phyloP scores from a whole-genome alignment of 2,329 filamentous ascomycete genomes.

The Trematosphaeria pertusa region DNA sequence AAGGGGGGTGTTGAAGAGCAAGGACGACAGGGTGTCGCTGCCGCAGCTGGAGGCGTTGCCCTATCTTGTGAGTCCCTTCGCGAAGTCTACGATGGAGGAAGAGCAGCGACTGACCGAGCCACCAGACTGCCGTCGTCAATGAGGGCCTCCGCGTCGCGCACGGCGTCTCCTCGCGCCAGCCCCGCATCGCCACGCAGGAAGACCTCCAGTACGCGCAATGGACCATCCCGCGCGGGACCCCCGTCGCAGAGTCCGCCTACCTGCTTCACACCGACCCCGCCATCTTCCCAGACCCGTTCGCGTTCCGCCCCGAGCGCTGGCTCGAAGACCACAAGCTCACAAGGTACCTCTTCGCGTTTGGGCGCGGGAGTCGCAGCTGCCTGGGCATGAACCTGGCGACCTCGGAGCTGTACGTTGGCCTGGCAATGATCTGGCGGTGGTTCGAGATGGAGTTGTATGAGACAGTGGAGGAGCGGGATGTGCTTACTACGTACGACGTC shows the following conservation, averaged over 20 bases:
- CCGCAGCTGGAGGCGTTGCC: conserved; percentile 10
- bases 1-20: not conserved
- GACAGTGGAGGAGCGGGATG: conserved; percentile 19
- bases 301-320: conserved; percentile 40
- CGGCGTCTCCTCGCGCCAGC: conserved; percentile 33
- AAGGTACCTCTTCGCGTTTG: conserved; percentile 16
- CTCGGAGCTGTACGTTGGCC: conserved; percentile 14
- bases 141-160: conserved; percentile 27
- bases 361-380: conserved; percentile 15
- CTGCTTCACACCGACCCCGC: conserved; percentile 31
- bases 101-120: too few species aligned
- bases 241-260: conserved; percentile 36
- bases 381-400: conserved; percentile 23
- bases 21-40: not conserved
- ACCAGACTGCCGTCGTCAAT: conserved; percentile 8
- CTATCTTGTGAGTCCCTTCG: conserved; percentile 11
- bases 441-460: conserved; percentile 13
- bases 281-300: conserved; percentile 25
- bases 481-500: conserved; percentile 18
- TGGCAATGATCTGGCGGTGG: conserved; percentile 15
- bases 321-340: conserved; percentile 18
- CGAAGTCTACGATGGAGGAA: too few species aligned
- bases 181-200: conserved; percentile 24
- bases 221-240: conserved; percentile 29
- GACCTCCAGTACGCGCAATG: conserved; percentile 22